Base-by-base conservation (phyloP, 2,329 filamentous ascomycete genomes). In the Alternaria triticina region DNA sequence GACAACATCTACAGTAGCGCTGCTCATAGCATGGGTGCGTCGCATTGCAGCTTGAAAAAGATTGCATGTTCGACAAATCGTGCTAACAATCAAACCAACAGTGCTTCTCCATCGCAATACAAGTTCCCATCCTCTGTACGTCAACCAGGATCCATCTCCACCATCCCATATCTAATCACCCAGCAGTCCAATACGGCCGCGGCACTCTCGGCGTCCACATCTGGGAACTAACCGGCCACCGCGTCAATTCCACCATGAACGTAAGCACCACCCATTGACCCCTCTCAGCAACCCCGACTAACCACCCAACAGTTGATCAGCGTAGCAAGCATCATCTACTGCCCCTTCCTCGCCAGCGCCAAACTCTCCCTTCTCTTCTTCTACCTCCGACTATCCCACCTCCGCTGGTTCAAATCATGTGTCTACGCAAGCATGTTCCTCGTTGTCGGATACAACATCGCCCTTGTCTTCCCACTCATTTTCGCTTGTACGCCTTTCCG, bases 331-430 rank as follows among this genome's bases (percentile, higher is more conserved):
- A 67, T 68, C 5, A 30, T 70, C 12, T 70, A 70, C 56, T 66
- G 64, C 17, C 61, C 65, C 6, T 70, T 65, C 28, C 58, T 61
- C 7, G 69, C 67, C 6, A 64, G 58, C 57, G 69, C 70, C 17
- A 73, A 73, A n/a, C 56, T 69, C 12, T 70, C 69, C 15, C 68
- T 73, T 10, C 62, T 69, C 5, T 61, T 73, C 45, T 64, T 70
- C 59, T 73, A 71, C 44, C 62, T 66, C 30, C 62, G 58, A 6
- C 58, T 70, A 6, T 68, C 62, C 6, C 65, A 44, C 13, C 36
- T 63, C 5, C 52, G 54, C 22, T 68, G 65, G 63, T 71, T 71
- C 23, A 59, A 58, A 27, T 20, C 64, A 8, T 59, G 61, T 22
- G 51, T 68, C 30, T 68, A 61, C 25, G 58, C 58, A 22, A 68